Conservation (phyloP, 2,329 filamentous ascomycete genomes). For the Aspergillus sclerotialis region DNA sequence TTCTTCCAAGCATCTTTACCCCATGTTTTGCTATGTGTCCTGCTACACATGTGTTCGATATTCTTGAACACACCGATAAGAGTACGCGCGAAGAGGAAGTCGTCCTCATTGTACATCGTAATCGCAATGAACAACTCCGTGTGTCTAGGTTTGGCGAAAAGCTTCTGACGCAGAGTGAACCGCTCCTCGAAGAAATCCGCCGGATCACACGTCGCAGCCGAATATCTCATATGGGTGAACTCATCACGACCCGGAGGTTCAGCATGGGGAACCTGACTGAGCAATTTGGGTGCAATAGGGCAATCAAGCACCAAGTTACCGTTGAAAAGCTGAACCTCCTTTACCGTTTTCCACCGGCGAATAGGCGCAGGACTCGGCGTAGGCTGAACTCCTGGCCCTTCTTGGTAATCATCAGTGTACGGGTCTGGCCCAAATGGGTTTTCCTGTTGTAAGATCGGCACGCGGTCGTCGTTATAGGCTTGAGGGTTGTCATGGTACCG, state of each 20-base stretch:
- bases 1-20: conserved; percentile 99
- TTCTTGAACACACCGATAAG: conserved; percentile 99
- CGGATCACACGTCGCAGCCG: conserved; percentile 90
- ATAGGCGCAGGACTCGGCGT: conserved; percentile 56
- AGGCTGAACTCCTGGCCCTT: conserved; percentile 26
- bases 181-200: conserved; percentile 79
- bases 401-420: conserved; percentile 43
- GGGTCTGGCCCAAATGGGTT: conserved; percentile 57
- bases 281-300: conserved; percentile 78
- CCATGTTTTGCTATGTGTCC: conserved; percentile 93
- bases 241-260: conserved; percentile 73
- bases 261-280: conserved; percentile 83
- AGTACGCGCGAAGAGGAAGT: conserved; percentile 88
- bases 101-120: conserved; percentile 99
- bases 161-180: conserved; percentile 82
- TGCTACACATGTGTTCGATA: conserved; percentile 94
- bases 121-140: conserved; percentile 95
- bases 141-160: conserved; percentile 86
- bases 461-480: conserved; percentile 61
- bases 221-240: conserved; percentile 74
- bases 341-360: conserved; percentile 95
- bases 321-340: conserved; percentile 94
- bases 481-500: conserved; percentile 48
- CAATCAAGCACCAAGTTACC: conserved; percentile 97
- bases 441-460: conserved; percentile 67